Conservation (phyloP, 169 alveolate genomes). For the Eimeria necatrix region DNA sequence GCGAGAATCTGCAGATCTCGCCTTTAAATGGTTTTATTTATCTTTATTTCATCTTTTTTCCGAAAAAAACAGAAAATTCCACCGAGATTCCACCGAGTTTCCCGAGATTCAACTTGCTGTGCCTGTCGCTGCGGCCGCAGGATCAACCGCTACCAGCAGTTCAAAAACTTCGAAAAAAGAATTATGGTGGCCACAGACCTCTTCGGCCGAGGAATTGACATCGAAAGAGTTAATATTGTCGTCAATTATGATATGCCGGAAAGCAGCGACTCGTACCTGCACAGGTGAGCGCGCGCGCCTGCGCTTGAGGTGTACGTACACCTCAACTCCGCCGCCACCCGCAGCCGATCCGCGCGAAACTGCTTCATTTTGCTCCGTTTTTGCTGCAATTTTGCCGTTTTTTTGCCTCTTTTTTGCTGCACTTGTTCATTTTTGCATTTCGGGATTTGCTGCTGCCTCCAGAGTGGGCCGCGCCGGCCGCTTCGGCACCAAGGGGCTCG, state of each 20-base stretch:
- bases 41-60: too few species aligned
- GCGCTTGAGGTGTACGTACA: background rate
- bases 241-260: conserved; percentile 99
- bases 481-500: conserved; percentile 99
- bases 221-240: conserved; percentile 99
- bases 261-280: conserved; percentile 88
- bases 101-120: background rate
- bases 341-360: background rate
- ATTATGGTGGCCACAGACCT: conserved; percentile 99
- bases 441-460: conserved; percentile 6
- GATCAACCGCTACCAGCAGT: conserved; percentile 96
- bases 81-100: too few species aligned
- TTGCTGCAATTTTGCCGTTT: background rate
- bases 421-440: conserved; percentile 94
- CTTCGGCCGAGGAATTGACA: conserved; percentile 99
- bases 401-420: too few species aligned
- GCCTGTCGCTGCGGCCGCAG: conserved; percentile 85
- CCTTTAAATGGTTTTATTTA: too few species aligned
- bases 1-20: too few species aligned
- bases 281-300: conserved; percentile 71
- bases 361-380: background rate
- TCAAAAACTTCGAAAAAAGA: conserved; percentile 98
- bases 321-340: background rate
- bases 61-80: too few species aligned
- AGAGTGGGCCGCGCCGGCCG: conserved; percentile 99